Evolutionary conservation across 305 asterid genomes (phyloP).

Genomic region (Ruellia speciosa): DNA sequence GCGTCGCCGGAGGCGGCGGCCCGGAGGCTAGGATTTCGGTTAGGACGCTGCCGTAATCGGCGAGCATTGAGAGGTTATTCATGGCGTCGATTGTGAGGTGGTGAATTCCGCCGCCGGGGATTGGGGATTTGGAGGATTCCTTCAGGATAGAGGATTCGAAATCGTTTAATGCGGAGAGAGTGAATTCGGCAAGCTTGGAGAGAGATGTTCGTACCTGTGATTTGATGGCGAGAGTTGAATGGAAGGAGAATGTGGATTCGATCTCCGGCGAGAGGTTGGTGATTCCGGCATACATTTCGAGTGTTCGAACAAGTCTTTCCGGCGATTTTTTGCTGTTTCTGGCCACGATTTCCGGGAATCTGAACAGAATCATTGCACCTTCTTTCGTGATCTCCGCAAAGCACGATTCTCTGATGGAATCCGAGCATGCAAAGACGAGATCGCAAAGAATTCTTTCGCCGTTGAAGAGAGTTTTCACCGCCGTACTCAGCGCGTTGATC

Average conservation of each 20-base stretch:
- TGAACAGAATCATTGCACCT: slow-evolving; percentile 40
- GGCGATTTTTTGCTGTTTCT: slow-evolving; percentile 32
- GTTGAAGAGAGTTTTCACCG: slow-evolving; percentile 40
- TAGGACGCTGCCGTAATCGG: slow-evolving; percentile 42
- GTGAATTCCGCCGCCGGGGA: slow-evolving; percentile 48
- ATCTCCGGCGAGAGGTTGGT: slow-evolving; percentile 40
- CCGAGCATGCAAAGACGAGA: slow-evolving; percentile 39
- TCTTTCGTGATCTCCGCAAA: slow-evolving; percentile 40
- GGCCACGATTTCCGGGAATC: slow-evolving; percentile 43
- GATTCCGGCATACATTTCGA: slow-evolving; percentile 49
- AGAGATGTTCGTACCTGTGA: slow-evolving; percentile 40
- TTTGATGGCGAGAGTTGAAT: slow-evolving; percentile 28
- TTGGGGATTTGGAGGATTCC: slow-evolving; percentile 33
- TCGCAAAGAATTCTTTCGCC: slow-evolving; percentile 59
- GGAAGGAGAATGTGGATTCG: slow-evolving; percentile 42
- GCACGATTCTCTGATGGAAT: slow-evolving; percentile 39
- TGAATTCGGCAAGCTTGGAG: slow-evolving; percentile 32
- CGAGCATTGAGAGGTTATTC: slow-evolving; percentile 37
- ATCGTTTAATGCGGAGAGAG: slow-evolving; percentile 26
- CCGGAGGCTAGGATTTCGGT: slow-evolving; percentile 30
- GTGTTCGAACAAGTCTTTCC: slow-evolving; percentile 40
- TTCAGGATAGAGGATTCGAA: slow-evolving; percentile 38
- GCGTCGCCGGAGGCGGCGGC: slow-evolving; percentile 23
- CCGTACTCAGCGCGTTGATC: slow-evolving; percentile 32
- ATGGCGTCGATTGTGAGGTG: slow-evolving; percentile 34